These are phyloP conservation scores for Aspergillus pseudoviridinutans DNA, from an alignment of 2,329 filamentous ascomycete genomes.

Conservation along the genomic window DNA sequence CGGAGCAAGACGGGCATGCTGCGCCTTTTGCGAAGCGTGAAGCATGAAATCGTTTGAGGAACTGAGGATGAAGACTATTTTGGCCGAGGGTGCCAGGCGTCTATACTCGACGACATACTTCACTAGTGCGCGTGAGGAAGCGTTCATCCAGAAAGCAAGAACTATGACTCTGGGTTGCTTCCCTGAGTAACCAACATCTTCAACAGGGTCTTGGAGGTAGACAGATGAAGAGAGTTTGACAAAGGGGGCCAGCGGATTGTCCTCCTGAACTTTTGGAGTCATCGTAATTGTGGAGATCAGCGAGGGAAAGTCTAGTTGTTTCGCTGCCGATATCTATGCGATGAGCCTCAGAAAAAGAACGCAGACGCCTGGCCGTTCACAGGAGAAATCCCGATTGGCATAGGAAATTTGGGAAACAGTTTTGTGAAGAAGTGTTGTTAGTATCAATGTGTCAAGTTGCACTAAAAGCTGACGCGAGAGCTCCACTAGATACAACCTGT, in stretches of 20 bases:
- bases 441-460: not conserved
- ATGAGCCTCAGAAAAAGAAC: not conserved
- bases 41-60: slow-evolving; percentile 33
- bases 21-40: slow-evolving; percentile 18
- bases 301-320: not conserved
- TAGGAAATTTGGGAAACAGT: not conserved
- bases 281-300: slow-evolving; percentile 1
- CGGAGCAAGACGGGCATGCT: slow-evolving; percentile 28
- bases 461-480: not conserved
- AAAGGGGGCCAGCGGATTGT: slow-evolving; percentile 27
- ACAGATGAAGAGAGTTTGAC: slow-evolving; percentile 35
- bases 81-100: slow-evolving; percentile 40
- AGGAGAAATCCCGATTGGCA: not conserved
- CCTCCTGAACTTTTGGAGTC: not conserved
- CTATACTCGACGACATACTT: slow-evolving; percentile 48
- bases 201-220: slow-evolving; percentile 35
- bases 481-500: not conserved
- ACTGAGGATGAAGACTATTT: slow-evolving; percentile 41
- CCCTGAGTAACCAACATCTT: slow-evolving; percentile 5
- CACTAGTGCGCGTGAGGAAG: slow-evolving; percentile 38
- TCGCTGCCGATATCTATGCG: not conserved
- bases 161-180: slow-evolving; percentile 35
- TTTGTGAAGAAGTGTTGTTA: not conserved
- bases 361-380: not conserved
- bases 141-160: slow-evolving; percentile 49